These are phyloP conservation scores for Candida awuae DNA, from an alignment of 805 yeast genomes.

Conservation along the genomic window DNA sequence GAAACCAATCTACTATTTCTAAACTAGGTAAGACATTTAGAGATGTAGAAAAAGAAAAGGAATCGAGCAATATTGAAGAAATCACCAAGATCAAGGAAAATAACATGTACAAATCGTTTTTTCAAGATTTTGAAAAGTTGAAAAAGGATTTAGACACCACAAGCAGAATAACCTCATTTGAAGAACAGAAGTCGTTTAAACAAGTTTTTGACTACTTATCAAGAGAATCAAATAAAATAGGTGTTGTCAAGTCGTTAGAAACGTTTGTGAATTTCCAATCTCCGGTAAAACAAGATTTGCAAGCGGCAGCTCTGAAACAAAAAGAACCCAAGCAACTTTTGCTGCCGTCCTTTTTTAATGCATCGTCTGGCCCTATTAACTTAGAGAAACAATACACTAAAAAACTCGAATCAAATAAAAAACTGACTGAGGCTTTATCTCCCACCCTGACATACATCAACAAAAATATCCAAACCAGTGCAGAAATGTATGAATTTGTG, in stretches of 20 bases:
- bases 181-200: constrained; percentile 28
- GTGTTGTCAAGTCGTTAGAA: constrained; percentile 22
- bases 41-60: constrained; percentile 11
- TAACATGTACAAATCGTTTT: constrained; percentile 20
- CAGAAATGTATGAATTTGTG: constrained; percentile 18
- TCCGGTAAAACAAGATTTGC: not conserved
- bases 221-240: constrained; percentile 15
- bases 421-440: constrained; percentile 9
- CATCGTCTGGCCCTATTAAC: constrained; percentile 11
- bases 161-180: constrained; percentile 22
- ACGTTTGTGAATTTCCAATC: constrained; percentile 19
- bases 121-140: constrained; percentile 19
- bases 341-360: constrained; percentile 6
- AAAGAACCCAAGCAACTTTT: not conserved
- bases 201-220: constrained; percentile 25
- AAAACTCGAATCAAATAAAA: constrained; percentile 9
- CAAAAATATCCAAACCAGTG: constrained; percentile 14
- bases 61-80: not conserved
- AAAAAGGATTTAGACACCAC: constrained; percentile 11
- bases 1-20: not conserved
- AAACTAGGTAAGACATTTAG: constrained; percentile 14
- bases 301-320: not conserved
- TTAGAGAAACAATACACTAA: constrained; percentile 13
- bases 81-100: constrained; percentile 13
- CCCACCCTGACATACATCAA: constrained; percentile 22